These are phyloP conservation scores for Punica granatum DNA, from an alignment of 345 rosid species.

Conservation along the genomic window DNA sequence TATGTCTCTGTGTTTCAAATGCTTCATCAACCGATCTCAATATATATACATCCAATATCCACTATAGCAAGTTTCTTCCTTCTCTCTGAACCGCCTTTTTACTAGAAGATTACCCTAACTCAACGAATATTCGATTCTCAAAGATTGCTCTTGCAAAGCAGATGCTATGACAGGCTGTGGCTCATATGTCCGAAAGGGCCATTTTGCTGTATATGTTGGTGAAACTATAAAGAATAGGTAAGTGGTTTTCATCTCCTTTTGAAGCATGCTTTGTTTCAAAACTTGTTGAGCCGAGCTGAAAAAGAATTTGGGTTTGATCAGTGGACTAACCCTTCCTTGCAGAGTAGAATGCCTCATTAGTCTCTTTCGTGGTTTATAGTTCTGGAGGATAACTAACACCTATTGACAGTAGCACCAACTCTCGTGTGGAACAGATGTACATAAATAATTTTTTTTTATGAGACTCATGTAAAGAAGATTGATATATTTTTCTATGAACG, in stretches of 20 bases:
- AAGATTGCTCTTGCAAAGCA: background rate
- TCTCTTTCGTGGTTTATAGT: conserved; percentile 1
- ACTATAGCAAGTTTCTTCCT: too few species aligned
- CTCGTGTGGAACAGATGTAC: too few species aligned
- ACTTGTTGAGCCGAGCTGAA: conserved; percentile 24
- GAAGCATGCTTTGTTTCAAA: conserved; percentile 23
- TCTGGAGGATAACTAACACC: too few species aligned
- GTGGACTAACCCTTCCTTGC: conserved; percentile 34
- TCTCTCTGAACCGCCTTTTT: too few species aligned
- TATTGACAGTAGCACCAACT: too few species aligned
- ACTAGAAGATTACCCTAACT: too few species aligned
- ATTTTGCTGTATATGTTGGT: conserved; percentile 24
- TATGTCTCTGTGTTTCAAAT: too few species aligned
- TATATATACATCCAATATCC: too few species aligned
- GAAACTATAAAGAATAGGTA: conserved; percentile 28
- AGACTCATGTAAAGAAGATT: too few species aligned
- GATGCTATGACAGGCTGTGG: background rate
- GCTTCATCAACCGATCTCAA: too few species aligned
- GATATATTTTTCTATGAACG: too few species aligned
- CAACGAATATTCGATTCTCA: background rate
- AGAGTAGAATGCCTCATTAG: conserved; percentile 20
- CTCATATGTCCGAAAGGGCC: conserved; percentile 8
- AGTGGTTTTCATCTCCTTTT: conserved; percentile 25
- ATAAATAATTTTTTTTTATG: too few species aligned
- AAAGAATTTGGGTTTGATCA: conserved; percentile 31